These are phyloP conservation scores for Xylaria nigripes DNA, from an alignment of 495 filamentous ascomycete species.

Conservation along the genomic window DNA sequence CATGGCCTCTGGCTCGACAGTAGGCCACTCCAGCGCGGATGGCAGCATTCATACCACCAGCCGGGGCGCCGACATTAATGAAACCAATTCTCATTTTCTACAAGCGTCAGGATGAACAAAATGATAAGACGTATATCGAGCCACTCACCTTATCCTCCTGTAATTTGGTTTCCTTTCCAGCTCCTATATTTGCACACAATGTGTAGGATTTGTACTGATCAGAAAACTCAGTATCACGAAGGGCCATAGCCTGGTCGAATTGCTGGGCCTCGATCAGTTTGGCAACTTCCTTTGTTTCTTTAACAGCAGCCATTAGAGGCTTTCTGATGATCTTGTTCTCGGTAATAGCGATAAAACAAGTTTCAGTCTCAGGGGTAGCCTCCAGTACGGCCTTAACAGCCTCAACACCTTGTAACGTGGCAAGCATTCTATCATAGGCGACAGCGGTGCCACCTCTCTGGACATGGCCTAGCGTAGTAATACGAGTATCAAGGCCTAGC, in stretches of 20 bases:
- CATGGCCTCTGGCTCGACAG: slow-evolving; percentile 87
- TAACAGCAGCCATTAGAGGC: slow-evolving; percentile 80
- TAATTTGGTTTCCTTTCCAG: slow-evolving; percentile 42
- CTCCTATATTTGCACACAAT: slow-evolving; percentile 64
- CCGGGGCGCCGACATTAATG: slow-evolving; percentile 94
- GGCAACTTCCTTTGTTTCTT: slow-evolving; percentile 73
- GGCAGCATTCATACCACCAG: slow-evolving; percentile 98
- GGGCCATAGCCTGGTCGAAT: slow-evolving; percentile 74
- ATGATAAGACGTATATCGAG: not conserved
- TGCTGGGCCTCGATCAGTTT: slow-evolving; percentile 70
- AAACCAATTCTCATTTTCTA: slow-evolving; percentile 89
- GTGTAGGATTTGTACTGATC: slow-evolving; percentile 87
- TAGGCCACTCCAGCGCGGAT: slow-evolving; percentile 94
- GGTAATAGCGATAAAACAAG: slow-evolving; percentile 86
- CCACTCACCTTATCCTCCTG: slow-evolving; percentile 61
- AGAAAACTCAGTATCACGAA: slow-evolving; percentile 87
- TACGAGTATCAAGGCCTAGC: slow-evolving; percentile 77
- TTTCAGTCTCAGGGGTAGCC: slow-evolving; percentile 79
- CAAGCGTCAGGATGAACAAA: not conserved
- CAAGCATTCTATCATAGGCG: slow-evolving; percentile 89
- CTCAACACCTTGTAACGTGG: slow-evolving; percentile 90
- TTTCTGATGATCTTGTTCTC: slow-evolving; percentile 97
- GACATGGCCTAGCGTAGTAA: slow-evolving; percentile 93
- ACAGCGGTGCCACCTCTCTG: slow-evolving; percentile 88
- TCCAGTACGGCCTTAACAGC: slow-evolving; percentile 95